phyloP scores from a whole-genome alignment of 257 asterid genomes.

The Datura wrightii region DNA sequence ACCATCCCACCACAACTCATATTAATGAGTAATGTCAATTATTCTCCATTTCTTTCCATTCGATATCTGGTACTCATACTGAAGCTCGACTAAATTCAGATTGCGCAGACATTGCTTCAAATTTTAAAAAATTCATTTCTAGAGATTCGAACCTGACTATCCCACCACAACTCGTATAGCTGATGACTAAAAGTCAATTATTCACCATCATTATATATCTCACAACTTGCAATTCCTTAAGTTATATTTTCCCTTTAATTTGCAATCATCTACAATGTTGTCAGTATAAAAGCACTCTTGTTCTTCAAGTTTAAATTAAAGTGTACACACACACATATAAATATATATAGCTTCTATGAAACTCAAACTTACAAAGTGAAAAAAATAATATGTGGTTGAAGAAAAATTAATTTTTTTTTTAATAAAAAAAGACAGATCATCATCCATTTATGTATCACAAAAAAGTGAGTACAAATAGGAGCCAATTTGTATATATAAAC shows the following conservation, averaged over 20 bases:
- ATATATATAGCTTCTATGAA: not conserved
- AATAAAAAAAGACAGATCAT: not conserved
- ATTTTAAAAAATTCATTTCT: too few species aligned
- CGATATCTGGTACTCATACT: too few species aligned
- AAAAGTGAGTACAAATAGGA: constrained; percentile 25
- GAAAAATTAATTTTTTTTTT: not conserved
- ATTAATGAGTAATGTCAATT: too few species aligned
- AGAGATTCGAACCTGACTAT: too few species aligned
- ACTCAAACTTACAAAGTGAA: constrained; percentile 24
- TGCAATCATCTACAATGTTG: not conserved
- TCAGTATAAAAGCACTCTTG: constrained; percentile 16
- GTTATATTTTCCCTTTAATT: not conserved
- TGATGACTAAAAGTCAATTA: not conserved
- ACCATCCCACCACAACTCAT: too few species aligned
- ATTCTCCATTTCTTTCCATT: too few species aligned
- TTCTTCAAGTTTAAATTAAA: constrained; percentile 9
- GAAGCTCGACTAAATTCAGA: too few species aligned
- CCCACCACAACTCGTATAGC: too few species aligned
- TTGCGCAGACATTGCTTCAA: too few species aligned
- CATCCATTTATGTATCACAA: constrained; percentile 17
- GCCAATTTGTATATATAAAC: not conserved
- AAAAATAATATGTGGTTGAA: not conserved
- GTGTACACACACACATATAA: not conserved
- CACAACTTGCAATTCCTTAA: constrained; percentile 26
- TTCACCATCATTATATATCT: constrained; percentile 16